Evolutionary conservation across 352 stramenopile species (phyloP).

Genomic region (Phytophthora multivora): DNA sequence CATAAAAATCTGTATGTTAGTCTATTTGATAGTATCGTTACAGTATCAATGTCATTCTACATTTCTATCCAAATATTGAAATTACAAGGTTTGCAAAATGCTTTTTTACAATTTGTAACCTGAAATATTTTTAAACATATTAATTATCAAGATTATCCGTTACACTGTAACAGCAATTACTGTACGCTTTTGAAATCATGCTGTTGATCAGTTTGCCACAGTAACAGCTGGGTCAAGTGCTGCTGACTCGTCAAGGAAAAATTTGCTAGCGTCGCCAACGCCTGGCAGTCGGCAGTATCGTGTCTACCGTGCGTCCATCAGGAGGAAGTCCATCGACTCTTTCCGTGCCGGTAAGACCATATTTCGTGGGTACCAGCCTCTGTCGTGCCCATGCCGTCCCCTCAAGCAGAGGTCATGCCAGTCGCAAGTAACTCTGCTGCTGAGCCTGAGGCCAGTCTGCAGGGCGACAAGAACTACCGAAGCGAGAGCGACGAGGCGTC

Average conservation of each 20-base stretch:
- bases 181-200: neutral
- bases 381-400: slow-evolving; percentile 22
- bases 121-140: no score
- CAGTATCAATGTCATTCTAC: no score
- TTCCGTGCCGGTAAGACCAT: slow-evolving; percentile 12
- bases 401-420: neutral
- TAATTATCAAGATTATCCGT: no score
- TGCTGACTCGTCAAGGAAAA: slow-evolving; percentile 18
- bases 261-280: slow-evolving; percentile 13
- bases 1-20: no score
- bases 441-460: slow-evolving; percentile 11
- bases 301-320: neutral
- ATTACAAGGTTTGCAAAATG: no score
- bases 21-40: no score
- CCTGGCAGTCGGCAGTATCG: neutral
- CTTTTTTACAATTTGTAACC: no score
- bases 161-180: neutral
- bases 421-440: neutral
- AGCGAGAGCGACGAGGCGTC: slow-evolving; percentile 23
- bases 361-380: slow-evolving; percentile 18
- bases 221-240: slow-evolving; percentile 10
- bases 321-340: slow-evolving; percentile 15
- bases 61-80: no score
- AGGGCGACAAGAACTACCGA: slow-evolving; percentile 12
- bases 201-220: neutral